phyloP scores from a whole-genome alignment of 805 yeast genomes.

The Spencermartinsiella europaea region DNA sequence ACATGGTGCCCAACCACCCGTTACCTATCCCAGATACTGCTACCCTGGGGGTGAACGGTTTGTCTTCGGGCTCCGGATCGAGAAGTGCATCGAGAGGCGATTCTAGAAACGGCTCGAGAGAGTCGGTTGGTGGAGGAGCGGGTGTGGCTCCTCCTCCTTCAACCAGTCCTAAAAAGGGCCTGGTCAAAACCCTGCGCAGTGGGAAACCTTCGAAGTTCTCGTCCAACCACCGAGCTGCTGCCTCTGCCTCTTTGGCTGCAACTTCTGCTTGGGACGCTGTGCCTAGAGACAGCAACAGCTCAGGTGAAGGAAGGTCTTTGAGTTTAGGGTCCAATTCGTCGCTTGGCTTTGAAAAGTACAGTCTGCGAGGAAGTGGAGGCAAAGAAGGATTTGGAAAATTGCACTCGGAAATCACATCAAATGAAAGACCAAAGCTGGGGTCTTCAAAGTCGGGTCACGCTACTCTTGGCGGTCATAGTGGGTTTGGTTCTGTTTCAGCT shows the following conservation, averaged over 20 bases:
- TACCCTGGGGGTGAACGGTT: neutral
- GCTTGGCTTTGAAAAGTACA: slow-evolving; percentile 9
- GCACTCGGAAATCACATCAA: neutral
- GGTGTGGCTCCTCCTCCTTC: neutral
- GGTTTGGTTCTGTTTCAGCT: too few species aligned
- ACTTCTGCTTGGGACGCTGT: slow-evolving; percentile 21
- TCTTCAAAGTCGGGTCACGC: neutral
- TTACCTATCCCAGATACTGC: neutral
- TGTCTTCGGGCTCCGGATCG: neutral
- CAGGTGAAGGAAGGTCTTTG: neutral
- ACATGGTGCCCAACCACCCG: neutral
- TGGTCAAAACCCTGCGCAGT: slow-evolving; percentile 22
- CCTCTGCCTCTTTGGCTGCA: slow-evolving; percentile 19
- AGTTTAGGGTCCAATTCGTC: slow-evolving; percentile 3
- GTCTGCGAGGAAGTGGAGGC: slow-evolving; percentile 11
- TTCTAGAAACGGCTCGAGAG: slow-evolving; percentile 1
- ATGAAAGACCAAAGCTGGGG: neutral
- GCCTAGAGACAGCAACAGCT: neutral
- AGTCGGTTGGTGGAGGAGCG: slow-evolving; percentile 6
- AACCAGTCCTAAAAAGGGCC: slow-evolving; percentile 11
- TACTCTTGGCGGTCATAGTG: too few species aligned
- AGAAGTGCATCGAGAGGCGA: neutral
- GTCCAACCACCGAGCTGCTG: slow-evolving; percentile 8
- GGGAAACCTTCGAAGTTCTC: slow-evolving; percentile 17
- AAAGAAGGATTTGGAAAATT: slow-evolving; percentile 14